phyloP scores from a whole-genome alignment of 768 basidiomycete species.

The Termitomyces eurrhizus region DNA sequence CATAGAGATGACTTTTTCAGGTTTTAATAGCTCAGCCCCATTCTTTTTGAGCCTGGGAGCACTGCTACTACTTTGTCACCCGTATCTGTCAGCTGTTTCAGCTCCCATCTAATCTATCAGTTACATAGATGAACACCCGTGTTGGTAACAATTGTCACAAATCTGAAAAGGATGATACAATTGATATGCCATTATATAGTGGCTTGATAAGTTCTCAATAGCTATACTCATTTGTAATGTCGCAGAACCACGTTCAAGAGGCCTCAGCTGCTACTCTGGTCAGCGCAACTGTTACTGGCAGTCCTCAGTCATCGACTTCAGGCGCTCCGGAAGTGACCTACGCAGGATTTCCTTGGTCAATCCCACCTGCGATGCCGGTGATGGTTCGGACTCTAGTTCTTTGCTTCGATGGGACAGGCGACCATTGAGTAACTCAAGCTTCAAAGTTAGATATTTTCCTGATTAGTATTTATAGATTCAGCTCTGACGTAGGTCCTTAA shows the following conservation, averaged over 20 bases:
- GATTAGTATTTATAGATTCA: conserved; percentile 16
- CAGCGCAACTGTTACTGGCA: conserved; percentile 2
- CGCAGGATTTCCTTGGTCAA: conserved; percentile 4
- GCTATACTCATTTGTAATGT: neutral
- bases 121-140: conserved; percentile 28
- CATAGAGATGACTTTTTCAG: too few relatives aligned
- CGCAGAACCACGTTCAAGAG: conserved; percentile 2
- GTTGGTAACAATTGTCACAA: conserved; percentile 32
- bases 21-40: too few relatives aligned
- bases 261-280: neutral
- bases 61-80: too few relatives aligned
- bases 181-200: conserved; percentile 31
- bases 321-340: too few relatives aligned
- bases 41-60: too few relatives aligned
- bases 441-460: neutral
- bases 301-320: conserved; percentile 3
- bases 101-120: neutral
- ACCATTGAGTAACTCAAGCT: conserved; percentile 25
- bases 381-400: conserved; percentile 37
- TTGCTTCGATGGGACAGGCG: conserved; percentile 37
- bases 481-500: conserved; percentile 18
- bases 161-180: too few relatives aligned
- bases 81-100: too few relatives aligned
- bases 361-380: conserved; percentile 4
- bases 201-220: neutral